A percentile compares a stretch with the other conserved stretches of the same genome.
Conservation (phyloP, 176 grass and related monocot genomes). For the Cenchrus purpureus region DNA sequence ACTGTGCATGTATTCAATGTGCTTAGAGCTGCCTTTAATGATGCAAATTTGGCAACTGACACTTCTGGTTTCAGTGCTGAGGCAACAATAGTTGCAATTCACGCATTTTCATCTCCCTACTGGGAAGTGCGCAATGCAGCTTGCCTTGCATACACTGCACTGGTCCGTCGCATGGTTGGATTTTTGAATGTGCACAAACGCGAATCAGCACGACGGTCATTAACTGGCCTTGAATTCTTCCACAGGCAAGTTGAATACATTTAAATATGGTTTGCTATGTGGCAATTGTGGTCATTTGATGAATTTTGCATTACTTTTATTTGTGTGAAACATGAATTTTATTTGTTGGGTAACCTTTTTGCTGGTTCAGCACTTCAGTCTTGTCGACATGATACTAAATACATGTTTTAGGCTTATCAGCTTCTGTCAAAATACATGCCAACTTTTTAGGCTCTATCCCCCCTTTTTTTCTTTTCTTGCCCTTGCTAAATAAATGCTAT, state of each 20-base stretch:
- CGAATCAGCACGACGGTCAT: constrained; percentile 75
- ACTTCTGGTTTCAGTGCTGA: constrained; percentile 94
- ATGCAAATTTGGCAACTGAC: constrained; percentile 84
- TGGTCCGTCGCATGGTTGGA: constrained; percentile 91
- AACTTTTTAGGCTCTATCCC: not conserved
- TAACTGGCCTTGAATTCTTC: constrained; percentile 97
- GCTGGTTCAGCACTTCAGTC: constrained; percentile 4
- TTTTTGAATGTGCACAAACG: constrained; percentile 91
- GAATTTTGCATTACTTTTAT: constrained; percentile 9
- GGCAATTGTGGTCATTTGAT: not conserved
- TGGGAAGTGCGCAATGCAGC: constrained; percentile 96
- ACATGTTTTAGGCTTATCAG: constrained; percentile 2
- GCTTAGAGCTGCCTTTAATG: constrained; percentile 89
- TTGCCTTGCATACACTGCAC: constrained; percentile 87
- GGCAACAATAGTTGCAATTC: constrained; percentile 86
- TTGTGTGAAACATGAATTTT: constrained; percentile 23
- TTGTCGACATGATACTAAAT: constrained; percentile 25
- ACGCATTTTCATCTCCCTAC: constrained; percentile 91
- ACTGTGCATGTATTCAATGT: constrained; percentile 95
- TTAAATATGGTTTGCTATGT: constrained; percentile 27
- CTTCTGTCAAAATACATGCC: not conserved
- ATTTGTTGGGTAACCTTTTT: constrained; percentile 23
- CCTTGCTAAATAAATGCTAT: not conserved
- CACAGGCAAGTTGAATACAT: constrained; percentile 70
- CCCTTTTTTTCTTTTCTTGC: not conserved